phyloP scores from a whole-genome alignment of 371 early-diverging fungal genomes.

The Apophysomyces ossiformis region DNA sequence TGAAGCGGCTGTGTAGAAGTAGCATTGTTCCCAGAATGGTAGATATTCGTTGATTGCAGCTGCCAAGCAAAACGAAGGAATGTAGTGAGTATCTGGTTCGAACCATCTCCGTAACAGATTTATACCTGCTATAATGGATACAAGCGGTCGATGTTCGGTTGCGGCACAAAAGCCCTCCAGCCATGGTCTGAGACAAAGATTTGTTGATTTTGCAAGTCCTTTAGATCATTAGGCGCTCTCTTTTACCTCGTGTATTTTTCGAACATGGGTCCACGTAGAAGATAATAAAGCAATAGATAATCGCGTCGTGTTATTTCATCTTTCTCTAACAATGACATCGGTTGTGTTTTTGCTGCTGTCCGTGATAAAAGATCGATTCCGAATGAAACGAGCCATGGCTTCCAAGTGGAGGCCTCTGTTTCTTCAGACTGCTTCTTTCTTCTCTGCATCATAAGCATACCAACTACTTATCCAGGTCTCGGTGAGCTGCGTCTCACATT shows the following conservation, averaged over 20 bases:
- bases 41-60: constrained; percentile 49
- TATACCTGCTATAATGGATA: constrained; percentile 41
- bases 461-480: not conserved
- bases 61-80: constrained; percentile 7
- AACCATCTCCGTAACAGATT: no score
- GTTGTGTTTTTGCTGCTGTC: constrained; percentile 28
- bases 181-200: constrained; percentile 18
- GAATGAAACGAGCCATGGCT: constrained; percentile 47
- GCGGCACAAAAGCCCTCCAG: constrained; percentile 40
- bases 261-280: constrained; percentile 41
- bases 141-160: constrained; percentile 42
- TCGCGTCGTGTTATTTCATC: constrained; percentile 41
- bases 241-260: constrained; percentile 37
- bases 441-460: constrained; percentile 9
- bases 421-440: constrained; percentile 23
- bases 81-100: not conserved
- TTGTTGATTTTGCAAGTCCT: not conserved
- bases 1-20: constrained; percentile 50
- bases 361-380: constrained; percentile 35
- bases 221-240: no score
- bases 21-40: constrained; percentile 49
- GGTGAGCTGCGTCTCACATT: no score
- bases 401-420: constrained; percentile 24
- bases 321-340: constrained; percentile 35
- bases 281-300: constrained; percentile 41